Percentiles rank a stretch among this genome's conserved stretches.
phyloP scores from a whole-genome alignment of 257 asterid species.

The Leonotis leonurus region DNA sequence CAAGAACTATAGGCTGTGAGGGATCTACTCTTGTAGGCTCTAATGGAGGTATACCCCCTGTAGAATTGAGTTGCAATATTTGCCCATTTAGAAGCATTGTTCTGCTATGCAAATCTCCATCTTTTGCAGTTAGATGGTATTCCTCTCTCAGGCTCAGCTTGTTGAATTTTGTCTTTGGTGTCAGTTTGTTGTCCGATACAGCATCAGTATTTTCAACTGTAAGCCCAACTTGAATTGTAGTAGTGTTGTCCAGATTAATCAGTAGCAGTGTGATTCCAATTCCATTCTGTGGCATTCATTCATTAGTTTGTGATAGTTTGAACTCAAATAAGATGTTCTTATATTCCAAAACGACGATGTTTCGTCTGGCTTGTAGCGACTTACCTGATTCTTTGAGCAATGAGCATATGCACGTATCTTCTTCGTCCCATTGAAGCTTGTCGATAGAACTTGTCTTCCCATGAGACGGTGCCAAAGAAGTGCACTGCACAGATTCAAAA shows the following conservation, averaged over 20 bases:
- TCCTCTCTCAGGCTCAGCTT: constrained; percentile 44
- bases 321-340: not conserved
- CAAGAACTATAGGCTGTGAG: constrained; percentile 40
- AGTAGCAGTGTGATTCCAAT: constrained; percentile 66
- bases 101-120: constrained; percentile 72
- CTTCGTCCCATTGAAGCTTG: constrained; percentile 45
- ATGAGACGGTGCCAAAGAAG: constrained; percentile 91
- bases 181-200: constrained; percentile 15
- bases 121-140: constrained; percentile 65
- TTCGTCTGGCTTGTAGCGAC: constrained; percentile 21
- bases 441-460: constrained; percentile 62
- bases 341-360: not conserved
- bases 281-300: constrained; percentile 39
- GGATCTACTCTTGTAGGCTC: constrained; percentile 37
- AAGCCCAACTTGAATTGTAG: constrained; percentile 37
- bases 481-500: constrained; percentile 41
- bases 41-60: constrained; percentile 55
- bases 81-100: constrained; percentile 67
- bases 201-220: constrained; percentile 38
- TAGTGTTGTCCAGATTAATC: constrained; percentile 63
- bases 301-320: not conserved
- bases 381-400: constrained; percentile 68
- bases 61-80: constrained; percentile 33
- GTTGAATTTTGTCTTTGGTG: not conserved
- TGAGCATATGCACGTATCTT: constrained; percentile 69